Evolutionary conservation across 345 rosid genomes (phyloP), one percentile per base, ranked within the genome.

Genomic region (Geranium rotundifolium): DNA sequence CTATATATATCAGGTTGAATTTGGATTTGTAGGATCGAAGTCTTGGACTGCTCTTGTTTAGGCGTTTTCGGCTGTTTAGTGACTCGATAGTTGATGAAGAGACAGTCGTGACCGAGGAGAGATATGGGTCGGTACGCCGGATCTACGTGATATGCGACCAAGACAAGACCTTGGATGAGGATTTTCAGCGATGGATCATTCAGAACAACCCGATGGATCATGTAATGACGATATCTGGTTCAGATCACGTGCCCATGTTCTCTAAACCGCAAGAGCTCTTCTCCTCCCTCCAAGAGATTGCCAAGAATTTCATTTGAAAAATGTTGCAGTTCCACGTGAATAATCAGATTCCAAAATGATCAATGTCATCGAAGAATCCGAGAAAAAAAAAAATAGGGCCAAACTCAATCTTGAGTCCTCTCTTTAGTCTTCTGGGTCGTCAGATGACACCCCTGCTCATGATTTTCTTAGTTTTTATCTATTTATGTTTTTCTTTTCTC

Each of bases 161-260:
- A 46, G 74, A 69, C 62, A 20, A 37, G 19, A 57, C 58, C 16
- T 8, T 34, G 0, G 41, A 14, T n/a, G 57, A 59, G 16, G 57
- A 65, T 27, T 10, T 59, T 2, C 78, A 73, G 65, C 46, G 63
- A 41, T 64, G 65, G 62, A 66, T 69, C 50, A 27, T 72, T 16
- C 52, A 52, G 20, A 63, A 66, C 46, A 60, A 16, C 56, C 76
- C 76, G 2, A 50, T 57, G 6, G 56, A 61, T 2, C 72, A 67
- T 2, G 72, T 71, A 6, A 71, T 56, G 65, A 41, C 5, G 65
- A 19, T 20, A 29, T 19, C 56, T 7, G 52, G 72, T 37, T 60
- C 76, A 29, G 68, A 74, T 62, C 79, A 66, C 34, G 67, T 61
- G 81, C 56, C 57, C 39, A 74, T 69, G 76, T 67, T 74, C 17